A percentile compares a stretch with the other conserved stretches of the same genome.
These are phyloP conservation scores for Volvox africanus DNA, from an alignment of 139 green algal genomes.

Conservation along the genomic window DNA sequence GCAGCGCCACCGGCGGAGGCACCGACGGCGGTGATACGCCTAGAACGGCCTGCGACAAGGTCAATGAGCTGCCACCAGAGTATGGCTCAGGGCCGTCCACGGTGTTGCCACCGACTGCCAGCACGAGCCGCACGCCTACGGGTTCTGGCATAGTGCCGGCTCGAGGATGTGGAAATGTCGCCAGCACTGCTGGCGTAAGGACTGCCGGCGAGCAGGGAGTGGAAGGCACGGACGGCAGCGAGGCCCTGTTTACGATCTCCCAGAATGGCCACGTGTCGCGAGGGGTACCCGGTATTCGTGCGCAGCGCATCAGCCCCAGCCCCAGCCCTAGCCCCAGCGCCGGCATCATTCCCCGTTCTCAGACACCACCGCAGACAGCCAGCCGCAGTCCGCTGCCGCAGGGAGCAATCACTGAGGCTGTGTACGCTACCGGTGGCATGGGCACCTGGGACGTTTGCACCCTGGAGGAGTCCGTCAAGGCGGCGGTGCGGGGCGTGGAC, in stretches of 20 bases:
- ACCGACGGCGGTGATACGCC: not conserved
- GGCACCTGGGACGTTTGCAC: slow-evolving; percentile 2
- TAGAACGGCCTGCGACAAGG: not conserved
- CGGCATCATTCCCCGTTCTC: too few species aligned
- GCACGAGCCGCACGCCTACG: not conserved
- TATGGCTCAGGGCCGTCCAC: not conserved
- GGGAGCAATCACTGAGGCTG: not conserved
- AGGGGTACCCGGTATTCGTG: not conserved
- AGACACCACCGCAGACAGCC: not conserved
- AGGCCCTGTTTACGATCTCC: not conserved
- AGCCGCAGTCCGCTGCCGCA: slow-evolving; percentile 12
- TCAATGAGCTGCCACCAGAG: not conserved
- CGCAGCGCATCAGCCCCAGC: not conserved
- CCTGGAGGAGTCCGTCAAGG: slow-evolving; percentile 20
- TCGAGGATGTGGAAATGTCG: not conserved
- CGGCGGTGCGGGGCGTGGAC: not conserved
- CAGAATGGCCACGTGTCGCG: not conserved
- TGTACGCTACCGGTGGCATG: not conserved
- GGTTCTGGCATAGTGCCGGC: not conserved
- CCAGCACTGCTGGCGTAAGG: not conserved
- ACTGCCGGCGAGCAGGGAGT: not conserved
- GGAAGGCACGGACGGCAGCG: not conserved
- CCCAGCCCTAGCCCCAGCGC: not conserved
- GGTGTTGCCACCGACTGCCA: not conserved
- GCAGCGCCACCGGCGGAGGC: not conserved